Evolutionary conservation across 176 grass and related monocot species (phyloP), one percentile per base, ranked within the genome.

Genomic region (Elymus sibiricus): DNA sequence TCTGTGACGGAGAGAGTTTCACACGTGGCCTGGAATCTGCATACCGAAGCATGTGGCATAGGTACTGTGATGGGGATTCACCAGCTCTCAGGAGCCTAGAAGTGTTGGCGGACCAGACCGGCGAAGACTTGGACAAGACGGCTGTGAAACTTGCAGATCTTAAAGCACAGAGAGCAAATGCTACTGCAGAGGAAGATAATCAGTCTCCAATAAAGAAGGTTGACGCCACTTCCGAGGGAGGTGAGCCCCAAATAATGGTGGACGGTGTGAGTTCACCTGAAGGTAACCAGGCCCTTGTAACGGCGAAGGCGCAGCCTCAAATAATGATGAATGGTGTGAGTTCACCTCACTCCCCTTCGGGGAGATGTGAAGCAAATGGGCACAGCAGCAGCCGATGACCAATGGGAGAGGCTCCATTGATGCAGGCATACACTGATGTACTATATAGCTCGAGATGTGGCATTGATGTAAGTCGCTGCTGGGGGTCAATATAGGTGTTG

Each of bases 1-100:
- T 99, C 13, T 99, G 94, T 66, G 89, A 99, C 68, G 97, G 97
- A 86, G 81, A 86, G 24, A 90, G 78, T 62, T 99, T 99, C 79
- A 83, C 88, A 79, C 81, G 77, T 0, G 92, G 94, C 60, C 88
- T 99, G 70, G 97, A 99, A 91, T 95, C 94, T 79, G 85, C 92
- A 42, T 99, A 96, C 85, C 90, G 94, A 67, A 86, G 86, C 79
- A 99, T 99, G 94, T 99, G 97, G 97, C 85, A 32, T 55, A 91
- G 90, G 61, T 99, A 96, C 79, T 99, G 97, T 84, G 43, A 76
- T 37, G 92, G 85, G 15, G 94, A 96, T 75, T 77, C 83, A 24
- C 94, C 97, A 39, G 89, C 97, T 17, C 89, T 89, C 14, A 94
- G 27, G 79, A 82, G 89, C n/a, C 51, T 93, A 55, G 90, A 96